These are phyloP conservation scores for Leishmania martiniquensis DNA, from an alignment of 208 protist species.

Conservation along the genomic window DNA sequence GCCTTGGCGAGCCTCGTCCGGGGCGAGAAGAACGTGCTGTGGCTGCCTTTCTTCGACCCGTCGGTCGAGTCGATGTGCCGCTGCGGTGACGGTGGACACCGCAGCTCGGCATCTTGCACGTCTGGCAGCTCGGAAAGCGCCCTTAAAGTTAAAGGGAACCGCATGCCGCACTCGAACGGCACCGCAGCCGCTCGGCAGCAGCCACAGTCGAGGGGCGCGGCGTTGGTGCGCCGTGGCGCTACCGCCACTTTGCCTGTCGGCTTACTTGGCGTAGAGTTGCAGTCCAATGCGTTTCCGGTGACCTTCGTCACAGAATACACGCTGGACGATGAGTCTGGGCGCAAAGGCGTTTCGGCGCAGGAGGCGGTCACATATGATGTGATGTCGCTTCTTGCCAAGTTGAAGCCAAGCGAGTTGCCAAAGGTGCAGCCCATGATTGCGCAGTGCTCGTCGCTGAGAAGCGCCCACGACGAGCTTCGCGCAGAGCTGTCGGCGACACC, in stretches of 20 bases:
- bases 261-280: conserved; percentile 64
- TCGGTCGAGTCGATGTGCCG: not conserved
- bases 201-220: not conserved
- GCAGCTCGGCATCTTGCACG: conserved; percentile 1
- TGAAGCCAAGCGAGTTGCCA: conserved; percentile 47
- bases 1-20: conserved; percentile 57
- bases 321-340: conserved; percentile 19
- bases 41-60: conserved; percentile 61
- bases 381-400: conserved; percentile 72
- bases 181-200: not conserved
- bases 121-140: conserved; percentile 1
- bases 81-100: not conserved
- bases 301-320: conserved; percentile 51
- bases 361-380: conserved; percentile 69
- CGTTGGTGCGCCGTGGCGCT: not conserved
- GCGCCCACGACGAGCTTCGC: conserved; percentile 72
- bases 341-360: conserved; percentile 23
- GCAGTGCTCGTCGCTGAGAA: conserved; percentile 50
- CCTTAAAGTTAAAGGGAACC: conserved; percentile 33
- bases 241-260: conserved; percentile 29
- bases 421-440: conserved; percentile 79
- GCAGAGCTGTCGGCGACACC: conserved; percentile 41
- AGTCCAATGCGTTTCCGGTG: conserved; percentile 73
- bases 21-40: conserved; percentile 69
- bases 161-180: conserved; percentile 19